Evolutionary conservation across 1,139 yeast species (phyloP).

Genomic region (Hansenula lynferdii): DNA sequence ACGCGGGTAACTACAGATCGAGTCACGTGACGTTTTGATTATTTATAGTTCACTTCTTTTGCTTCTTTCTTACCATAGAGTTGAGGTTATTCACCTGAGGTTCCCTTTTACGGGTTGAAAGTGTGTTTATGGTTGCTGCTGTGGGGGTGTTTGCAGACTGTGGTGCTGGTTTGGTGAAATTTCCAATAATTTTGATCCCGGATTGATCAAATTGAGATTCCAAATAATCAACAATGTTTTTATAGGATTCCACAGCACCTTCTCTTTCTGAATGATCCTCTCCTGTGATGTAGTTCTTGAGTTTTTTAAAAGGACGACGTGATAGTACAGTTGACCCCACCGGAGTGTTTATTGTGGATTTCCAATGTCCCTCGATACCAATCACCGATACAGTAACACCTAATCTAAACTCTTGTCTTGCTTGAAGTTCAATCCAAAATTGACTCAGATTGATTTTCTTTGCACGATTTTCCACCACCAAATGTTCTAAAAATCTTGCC

Average conservation of each 20-base stretch:
- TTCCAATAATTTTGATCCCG: slow-evolving; percentile 2
- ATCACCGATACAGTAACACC: slow-evolving; percentile 85
- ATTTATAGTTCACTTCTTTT: no score
- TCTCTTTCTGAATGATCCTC: slow-evolving; percentile 36
- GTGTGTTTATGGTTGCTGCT: not conserved
- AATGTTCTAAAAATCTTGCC: slow-evolving; percentile 79
- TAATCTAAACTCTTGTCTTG: slow-evolving; percentile 82
- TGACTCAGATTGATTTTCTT: slow-evolving; percentile 39
- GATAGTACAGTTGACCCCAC: slow-evolving; percentile 8
- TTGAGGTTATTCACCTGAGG: slow-evolving; percentile 7
- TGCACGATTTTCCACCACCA: slow-evolving; percentile 70
- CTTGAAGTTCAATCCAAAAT: slow-evolving; percentile 83
- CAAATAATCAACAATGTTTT: slow-evolving; percentile 24
- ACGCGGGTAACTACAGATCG: no score
- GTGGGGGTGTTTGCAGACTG: not conserved
- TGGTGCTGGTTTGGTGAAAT: not conserved
- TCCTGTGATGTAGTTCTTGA: slow-evolving; percentile 35
- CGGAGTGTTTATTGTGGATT: not conserved
- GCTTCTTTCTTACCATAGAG: slow-evolving; percentile 11
- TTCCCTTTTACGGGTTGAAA: not conserved
- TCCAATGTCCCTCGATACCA: slow-evolving; percentile 51
- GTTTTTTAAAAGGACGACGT: slow-evolving; percentile 25
- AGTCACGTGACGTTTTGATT: no score
- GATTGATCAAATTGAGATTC: slow-evolving; percentile 4
- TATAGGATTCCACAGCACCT: slow-evolving; percentile 30